These are phyloP conservation scores for Avena atlantica DNA, from an alignment of 176 grass and related monocot species.

Conservation along the genomic window DNA sequence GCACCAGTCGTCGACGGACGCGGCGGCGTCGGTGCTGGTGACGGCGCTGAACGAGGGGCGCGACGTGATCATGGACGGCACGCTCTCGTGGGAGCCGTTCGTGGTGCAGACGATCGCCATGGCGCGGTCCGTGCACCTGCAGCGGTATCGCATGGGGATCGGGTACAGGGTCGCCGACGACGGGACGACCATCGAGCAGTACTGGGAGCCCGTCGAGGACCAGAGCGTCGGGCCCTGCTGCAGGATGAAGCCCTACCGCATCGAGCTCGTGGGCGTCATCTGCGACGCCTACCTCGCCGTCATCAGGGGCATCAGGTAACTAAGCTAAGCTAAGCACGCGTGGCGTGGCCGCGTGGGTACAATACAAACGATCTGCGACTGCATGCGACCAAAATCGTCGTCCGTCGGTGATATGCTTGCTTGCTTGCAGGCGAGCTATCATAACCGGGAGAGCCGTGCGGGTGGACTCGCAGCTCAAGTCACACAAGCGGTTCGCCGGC, in stretches of 20 bases:
- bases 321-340: too few relatives aligned
- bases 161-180: conserved; percentile 85
- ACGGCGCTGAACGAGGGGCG: conserved; percentile 94
- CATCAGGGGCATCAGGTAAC: conserved; percentile 72
- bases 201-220: conserved; percentile 74
- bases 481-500: conserved; percentile 87
- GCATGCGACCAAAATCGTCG: too few relatives aligned
- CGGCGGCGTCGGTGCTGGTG: conserved; percentile 94
- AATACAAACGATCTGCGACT: too few relatives aligned
- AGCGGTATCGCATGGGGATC: conserved; percentile 84
- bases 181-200: conserved; percentile 71
- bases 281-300: conserved; percentile 96
- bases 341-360: too few relatives aligned
- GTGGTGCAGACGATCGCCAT: conserved; percentile 88
- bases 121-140: conserved; percentile 77
- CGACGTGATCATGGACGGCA: conserved; percentile 97
- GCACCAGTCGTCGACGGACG: conserved; percentile 90
- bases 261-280: conserved; percentile 84
- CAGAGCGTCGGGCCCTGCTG: not conserved
- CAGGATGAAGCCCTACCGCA: conserved; percentile 75
- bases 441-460: conserved; percentile 80
- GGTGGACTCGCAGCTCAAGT: conserved; percentile 89
- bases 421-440: conserved; percentile 71
- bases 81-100: conserved; percentile 95
- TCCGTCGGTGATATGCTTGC: too few relatives aligned